These are phyloP conservation scores for Chlorociboria aeruginascens DNA, from an alignment of 495 filamentous ascomycete species.

Conservation along the genomic window DNA sequence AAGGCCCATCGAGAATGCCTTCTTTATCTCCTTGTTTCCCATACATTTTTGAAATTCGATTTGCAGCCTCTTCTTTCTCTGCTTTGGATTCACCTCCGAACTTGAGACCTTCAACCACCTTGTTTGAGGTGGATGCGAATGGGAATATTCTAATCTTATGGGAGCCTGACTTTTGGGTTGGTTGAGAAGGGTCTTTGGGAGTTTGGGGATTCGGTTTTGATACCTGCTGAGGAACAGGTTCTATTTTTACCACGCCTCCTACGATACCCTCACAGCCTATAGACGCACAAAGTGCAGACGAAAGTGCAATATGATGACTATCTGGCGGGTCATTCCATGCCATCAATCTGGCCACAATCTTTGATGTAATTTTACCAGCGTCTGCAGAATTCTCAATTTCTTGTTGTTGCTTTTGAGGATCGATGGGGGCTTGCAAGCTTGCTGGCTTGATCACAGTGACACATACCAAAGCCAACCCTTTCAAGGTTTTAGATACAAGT, in stretches of 20 bases:
- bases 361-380: conserved; percentile 48
- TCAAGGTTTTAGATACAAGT: conserved; percentile 52
- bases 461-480: conserved; percentile 57
- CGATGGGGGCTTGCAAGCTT: conserved; percentile 59
- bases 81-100: conserved; percentile 81
- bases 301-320: conserved; percentile 63
- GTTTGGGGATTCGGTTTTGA: conserved; percentile 24
- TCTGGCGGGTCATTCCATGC: conserved; percentile 84
- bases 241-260: conserved; percentile 77
- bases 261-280: conserved; percentile 61
- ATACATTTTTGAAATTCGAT: conserved; percentile 42
- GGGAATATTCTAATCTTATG: conserved; percentile 63
- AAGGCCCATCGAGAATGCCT: conserved; percentile 66
- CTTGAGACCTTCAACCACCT: conserved; percentile 53
- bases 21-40: conserved; percentile 36
- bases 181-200: conserved; percentile 35
- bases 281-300: conserved; percentile 57
- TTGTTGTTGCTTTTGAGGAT: conserved; percentile 59
- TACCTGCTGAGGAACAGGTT: conserved; percentile 45
- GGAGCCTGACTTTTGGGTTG: conserved; percentile 10
- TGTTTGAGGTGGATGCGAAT: conserved; percentile 44
- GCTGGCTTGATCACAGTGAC: conserved; percentile 73
- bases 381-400: conserved; percentile 41
- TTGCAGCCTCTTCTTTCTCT: conserved; percentile 55
- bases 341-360: conserved; percentile 61